Evolutionary conservation across 2,329 filamentous ascomycete species (phyloP).

Genomic region (Xylariaceae sp.): DNA sequence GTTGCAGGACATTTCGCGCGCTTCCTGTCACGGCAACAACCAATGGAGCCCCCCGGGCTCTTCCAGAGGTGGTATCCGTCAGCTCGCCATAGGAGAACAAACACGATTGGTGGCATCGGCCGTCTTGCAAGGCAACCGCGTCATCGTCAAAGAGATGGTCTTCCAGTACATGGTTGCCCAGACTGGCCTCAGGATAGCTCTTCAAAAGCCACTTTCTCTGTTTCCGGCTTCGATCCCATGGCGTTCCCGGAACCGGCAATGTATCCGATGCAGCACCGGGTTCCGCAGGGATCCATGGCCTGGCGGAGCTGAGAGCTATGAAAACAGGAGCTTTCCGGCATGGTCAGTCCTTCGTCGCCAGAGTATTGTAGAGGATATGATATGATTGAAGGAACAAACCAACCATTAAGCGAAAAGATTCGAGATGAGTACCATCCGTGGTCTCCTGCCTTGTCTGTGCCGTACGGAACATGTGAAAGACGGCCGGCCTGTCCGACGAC

Average conservation of each 20-base stretch:
- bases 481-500: conserved; percentile 29
- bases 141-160: conserved; percentile 21
- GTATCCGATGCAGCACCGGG: conserved; percentile 4
- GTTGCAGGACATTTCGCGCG: conserved; percentile 51
- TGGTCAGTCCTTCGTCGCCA: conserved; percentile 14
- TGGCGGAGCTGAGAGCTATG: conserved; percentile 20
- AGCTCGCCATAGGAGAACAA: conserved; percentile 55
- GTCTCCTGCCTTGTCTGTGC: conserved; percentile 24
- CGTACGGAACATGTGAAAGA: conserved; percentile 26
- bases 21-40: conserved; percentile 50
- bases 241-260: conserved; percentile 3
- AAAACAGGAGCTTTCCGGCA: conserved; percentile 25
- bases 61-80: conserved; percentile 34
- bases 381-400: conserved; percentile 4
- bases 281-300: conserved; percentile 23
- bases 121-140: conserved; percentile 9
- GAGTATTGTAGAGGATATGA: not conserved
- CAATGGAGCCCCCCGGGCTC: conserved; percentile 28
- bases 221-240: conserved; percentile 22
- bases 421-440: conserved; percentile 28
- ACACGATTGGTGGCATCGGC: conserved; percentile 17
- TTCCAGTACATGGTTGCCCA: conserved; percentile 24
- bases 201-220: conserved; percentile 45
- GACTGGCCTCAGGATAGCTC: conserved; percentile 44
- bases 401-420: conserved; percentile 23